These are phyloP conservation scores for Diplodia scrobiculata DNA, from an alignment of 2,329 filamentous ascomycete genomes.

Conservation along the genomic window DNA sequence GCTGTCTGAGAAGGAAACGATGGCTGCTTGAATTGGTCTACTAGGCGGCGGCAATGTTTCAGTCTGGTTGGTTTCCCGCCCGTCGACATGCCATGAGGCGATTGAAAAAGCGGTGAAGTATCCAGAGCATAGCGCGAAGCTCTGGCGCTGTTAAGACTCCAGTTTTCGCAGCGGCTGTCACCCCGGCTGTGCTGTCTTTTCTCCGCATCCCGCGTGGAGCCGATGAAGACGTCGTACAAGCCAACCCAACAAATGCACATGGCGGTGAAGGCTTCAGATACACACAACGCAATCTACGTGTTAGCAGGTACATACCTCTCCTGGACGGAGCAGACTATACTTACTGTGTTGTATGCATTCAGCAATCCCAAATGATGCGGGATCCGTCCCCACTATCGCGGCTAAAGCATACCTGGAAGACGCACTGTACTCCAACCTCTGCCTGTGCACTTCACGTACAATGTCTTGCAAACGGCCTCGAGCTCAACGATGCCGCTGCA, in stretches of 20 bases:
- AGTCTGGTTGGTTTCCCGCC: neutral
- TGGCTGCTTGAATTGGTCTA: neutral
- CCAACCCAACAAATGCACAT: conserved; percentile 2
- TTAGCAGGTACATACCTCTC: neutral
- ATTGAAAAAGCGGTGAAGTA: conserved; percentile 7
- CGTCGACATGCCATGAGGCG: neutral
- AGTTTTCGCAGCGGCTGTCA: neutral
- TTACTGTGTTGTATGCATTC: neutral
- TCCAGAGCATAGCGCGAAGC: neutral
- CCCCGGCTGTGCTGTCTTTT: neutral
- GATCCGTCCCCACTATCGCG: neutral
- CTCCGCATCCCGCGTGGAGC: neutral
- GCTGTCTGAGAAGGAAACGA: neutral
- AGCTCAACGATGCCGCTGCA: neutral
- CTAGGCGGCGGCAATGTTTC: neutral
- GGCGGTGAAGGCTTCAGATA: conserved; percentile 1
- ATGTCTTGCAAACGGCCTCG: neutral
- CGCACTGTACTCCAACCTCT: neutral
- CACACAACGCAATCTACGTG: neutral
- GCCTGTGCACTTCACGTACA: neutral
- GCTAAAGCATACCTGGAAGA: neutral
- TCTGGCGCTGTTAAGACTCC: neutral
- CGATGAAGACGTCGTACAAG: conserved; percentile 4
- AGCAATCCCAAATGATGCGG: neutral
- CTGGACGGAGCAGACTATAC: neutral